Conservation (phyloP, 2,329 filamentous ascomycete genomes). For the Leptographium radiaticola region DNA sequence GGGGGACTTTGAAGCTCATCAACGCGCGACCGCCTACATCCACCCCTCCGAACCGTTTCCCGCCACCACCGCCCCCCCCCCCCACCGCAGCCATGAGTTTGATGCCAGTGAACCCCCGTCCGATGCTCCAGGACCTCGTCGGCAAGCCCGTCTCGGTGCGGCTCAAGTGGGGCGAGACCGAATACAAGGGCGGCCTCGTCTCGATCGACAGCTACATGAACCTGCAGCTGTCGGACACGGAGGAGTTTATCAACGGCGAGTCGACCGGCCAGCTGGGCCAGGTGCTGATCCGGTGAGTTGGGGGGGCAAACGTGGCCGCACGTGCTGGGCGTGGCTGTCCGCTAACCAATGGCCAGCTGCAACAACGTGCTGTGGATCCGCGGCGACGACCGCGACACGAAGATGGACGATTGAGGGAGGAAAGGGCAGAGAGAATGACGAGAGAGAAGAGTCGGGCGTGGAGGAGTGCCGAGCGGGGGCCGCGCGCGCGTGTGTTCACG, state of each 20-base stretch:
- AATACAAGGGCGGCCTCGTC: slow-evolving; percentile 84
- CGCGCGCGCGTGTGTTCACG: neutral
- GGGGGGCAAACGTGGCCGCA: neutral
- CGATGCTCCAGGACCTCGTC: slow-evolving; percentile 87
- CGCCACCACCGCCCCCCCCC: neutral
- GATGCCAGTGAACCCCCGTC: slow-evolving; percentile 90
- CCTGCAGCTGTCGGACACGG: slow-evolving; percentile 77
- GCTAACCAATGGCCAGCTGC: slow-evolving; percentile 11
- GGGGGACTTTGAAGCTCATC: neutral
- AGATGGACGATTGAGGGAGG: slow-evolving; percentile 37
- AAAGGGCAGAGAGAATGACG: neutral
- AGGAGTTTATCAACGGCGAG: slow-evolving; percentile 86
- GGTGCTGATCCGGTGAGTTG: slow-evolving; percentile 69
- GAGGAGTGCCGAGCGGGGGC: neutral
- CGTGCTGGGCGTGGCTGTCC: neutral
- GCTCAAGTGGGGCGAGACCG: slow-evolving; percentile 95
- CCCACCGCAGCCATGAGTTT: slow-evolving; percentile 31
- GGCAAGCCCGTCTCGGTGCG: slow-evolving; percentile 84
- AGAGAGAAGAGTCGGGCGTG: neutral
- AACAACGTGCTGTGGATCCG: slow-evolving; percentile 97
- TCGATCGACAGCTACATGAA: slow-evolving; percentile 99
- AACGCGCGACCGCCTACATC: neutral
- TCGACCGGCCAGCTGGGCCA: slow-evolving; percentile 74
- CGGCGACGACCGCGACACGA: slow-evolving; percentile 39
- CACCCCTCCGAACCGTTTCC: neutral